Evolutionary conservation across 1,284 basidiomycete genomes (phyloP), one percentile per base, ranked within the genome.

Genomic region (Apiotrichum sp.): DNA sequence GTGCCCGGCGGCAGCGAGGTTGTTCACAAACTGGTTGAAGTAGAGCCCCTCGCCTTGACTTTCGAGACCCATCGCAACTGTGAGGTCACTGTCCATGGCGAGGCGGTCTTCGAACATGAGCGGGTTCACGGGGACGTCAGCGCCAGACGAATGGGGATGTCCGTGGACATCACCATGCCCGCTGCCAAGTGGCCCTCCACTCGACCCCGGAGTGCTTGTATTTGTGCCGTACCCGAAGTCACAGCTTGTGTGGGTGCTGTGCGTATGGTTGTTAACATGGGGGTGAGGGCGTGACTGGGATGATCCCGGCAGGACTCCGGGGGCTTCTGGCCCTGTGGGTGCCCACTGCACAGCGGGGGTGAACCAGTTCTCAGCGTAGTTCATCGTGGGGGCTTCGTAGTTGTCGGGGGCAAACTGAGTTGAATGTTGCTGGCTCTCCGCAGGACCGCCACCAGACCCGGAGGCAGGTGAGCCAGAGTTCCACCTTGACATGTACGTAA

Each of bases 21-120:
- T 42, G n/a, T 41, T 50, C n/a, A 50, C 49, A 50, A 50, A 50
- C 39, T 41, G 32, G 39, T 42, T 34, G 39, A 50, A 50, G 40
- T 50, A 40, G 14, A 50, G 29, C 16, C 46, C 34, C 9, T 42
- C 49, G 22, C 16, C 38, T 6, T 8, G 9, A 33, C 32, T 16
- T 32, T 50, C 49, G 6, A 50, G 40, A 9, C 49, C 49, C 49
- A 50, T 50, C 4, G 49, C 49, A n/a, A 50, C 38, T 3, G 38
- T 50, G 14, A 50, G 38, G 49, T 50, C 49, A 8, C 8, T 33
- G 40, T 42, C 49, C 49, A 50, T 50, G 8, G 49, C 40, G 39
- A 50, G 32, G 3, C 49, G 49, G 6, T 50, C 48, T 31, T 48
- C 49, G 4, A 48, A 39, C 33, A 35, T 36, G 11, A 47, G 45